phyloP scores from a whole-genome alignment of 2,329 filamentous ascomycete genomes.

The Penicillium brasilianum region DNA sequence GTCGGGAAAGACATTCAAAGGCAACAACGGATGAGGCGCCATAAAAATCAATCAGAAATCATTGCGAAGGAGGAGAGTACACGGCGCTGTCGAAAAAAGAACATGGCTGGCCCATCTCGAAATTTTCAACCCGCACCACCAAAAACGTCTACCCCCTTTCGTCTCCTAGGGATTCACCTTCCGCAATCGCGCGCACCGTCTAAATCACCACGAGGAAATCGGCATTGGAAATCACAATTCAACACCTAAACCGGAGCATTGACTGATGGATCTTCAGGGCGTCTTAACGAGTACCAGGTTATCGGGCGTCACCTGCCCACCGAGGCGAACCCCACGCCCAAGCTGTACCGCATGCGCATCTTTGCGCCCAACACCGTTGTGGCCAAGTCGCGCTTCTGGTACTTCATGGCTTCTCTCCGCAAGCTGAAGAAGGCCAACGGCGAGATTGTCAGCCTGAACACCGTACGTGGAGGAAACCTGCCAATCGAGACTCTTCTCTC shows the following conservation, averaged over 20 bases:
- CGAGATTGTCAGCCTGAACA: constrained; percentile 97
- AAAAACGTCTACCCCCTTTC: constrained; percentile 11
- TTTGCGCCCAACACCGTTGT: constrained; percentile 98
- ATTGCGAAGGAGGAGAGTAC: constrained; percentile 11
- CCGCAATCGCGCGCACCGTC: constrained; percentile 25
- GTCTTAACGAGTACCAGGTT: constrained; percentile 99
- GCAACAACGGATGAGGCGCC: background rate
- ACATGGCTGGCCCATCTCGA: background rate
- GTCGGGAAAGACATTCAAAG: background rate
- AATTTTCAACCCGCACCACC: constrained; percentile 22
- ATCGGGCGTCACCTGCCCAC: constrained; percentile 99
- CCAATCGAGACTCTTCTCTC: background rate
- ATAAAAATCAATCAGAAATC: background rate
- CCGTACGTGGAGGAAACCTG: constrained; percentile 64
- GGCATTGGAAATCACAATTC: background rate
- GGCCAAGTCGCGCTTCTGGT: constrained; percentile 99
- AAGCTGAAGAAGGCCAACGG: constrained; percentile 99
- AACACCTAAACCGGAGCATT: constrained; percentile 21
- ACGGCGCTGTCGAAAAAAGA: constrained; percentile 12
- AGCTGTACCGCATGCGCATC: constrained; percentile 99
- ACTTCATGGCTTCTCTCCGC: constrained; percentile 98
- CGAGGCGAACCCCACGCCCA: constrained; percentile 94
- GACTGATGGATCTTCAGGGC: constrained; percentile 68
- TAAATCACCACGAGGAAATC: constrained; percentile 15
- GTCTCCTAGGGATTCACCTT: constrained; percentile 14